A percentile compares a stretch with the other conserved stretches of the same genome.
phyloP scores from a whole-genome alignment of 202 grass and related monocot genomes.

The Saccharum hybrid region DNA sequence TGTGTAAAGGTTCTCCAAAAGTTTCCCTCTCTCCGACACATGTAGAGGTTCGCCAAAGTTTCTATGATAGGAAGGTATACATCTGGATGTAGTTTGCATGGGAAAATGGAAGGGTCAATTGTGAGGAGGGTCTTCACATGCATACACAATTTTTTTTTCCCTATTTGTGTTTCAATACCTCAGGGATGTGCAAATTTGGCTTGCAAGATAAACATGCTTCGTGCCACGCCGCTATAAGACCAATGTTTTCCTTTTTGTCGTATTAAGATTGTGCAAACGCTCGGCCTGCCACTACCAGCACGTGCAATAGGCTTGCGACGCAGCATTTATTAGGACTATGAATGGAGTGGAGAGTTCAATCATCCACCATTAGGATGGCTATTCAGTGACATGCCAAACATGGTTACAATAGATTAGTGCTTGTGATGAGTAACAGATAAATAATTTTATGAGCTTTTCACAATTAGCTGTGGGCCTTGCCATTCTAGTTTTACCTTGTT shows the following conservation, averaged over 20 bases:
- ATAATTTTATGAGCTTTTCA: conserved; percentile 8
- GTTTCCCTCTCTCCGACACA: background rate
- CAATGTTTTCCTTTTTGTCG: background rate
- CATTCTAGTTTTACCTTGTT: background rate
- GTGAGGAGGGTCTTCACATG: background rate
- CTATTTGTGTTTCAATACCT: background rate
- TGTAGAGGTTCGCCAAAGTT: background rate
- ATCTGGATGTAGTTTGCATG: background rate
- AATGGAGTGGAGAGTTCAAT: conserved; percentile 26
- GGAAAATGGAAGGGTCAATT: background rate
- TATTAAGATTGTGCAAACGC: conserved; percentile 10
- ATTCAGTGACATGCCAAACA: background rate
- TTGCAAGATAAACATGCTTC: background rate
- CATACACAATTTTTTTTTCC: background rate
- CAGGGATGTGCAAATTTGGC: background rate
- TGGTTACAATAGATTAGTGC: conserved; percentile 12
- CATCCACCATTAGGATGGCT: background rate
- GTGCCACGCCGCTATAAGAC: background rate
- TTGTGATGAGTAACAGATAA: conserved; percentile 11
- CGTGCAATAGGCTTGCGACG: no score
- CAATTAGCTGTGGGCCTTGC: background rate
- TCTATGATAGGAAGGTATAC: background rate
- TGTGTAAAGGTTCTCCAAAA: background rate
- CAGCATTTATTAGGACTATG: background rate
- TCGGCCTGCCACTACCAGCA: background rate